Evolutionary conservation across 805 yeast species (phyloP).

Genomic region (Yarrowia osloensis): DNA sequence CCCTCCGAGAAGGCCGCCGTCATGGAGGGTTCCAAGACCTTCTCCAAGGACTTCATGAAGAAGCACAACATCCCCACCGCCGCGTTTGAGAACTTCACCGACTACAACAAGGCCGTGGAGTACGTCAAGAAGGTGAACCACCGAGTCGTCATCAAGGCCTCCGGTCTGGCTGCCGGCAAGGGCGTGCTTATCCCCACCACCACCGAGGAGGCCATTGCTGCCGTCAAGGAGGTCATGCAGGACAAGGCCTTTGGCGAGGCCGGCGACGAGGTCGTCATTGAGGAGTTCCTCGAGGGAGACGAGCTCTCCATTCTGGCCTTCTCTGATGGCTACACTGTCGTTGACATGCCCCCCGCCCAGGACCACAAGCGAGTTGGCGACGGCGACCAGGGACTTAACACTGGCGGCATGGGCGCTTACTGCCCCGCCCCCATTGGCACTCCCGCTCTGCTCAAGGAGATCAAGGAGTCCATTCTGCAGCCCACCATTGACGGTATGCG

Average conservation of each 20-base stretch:
- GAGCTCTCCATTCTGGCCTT: slow-evolving; percentile 91
- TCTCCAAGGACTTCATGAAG: slow-evolving; percentile 91
- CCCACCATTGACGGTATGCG: slow-evolving; percentile 98
- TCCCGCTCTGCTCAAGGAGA: slow-evolving; percentile 64
- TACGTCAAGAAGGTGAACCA: slow-evolving; percentile 67
- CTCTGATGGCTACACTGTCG: slow-evolving; percentile 88
- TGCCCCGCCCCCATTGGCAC: slow-evolving; percentile 98
- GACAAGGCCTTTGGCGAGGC: slow-evolving; percentile 87
- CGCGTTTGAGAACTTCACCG: slow-evolving; percentile 75
- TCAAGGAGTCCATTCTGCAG: slow-evolving; percentile 72
- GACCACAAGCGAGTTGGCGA: slow-evolving; percentile 96
- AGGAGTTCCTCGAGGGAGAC: slow-evolving; percentile 95
- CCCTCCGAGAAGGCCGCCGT: slow-evolving; percentile 88
- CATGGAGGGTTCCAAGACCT: slow-evolving; percentile 97
- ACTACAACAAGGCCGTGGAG: slow-evolving; percentile 70
- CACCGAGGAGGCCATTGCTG: slow-evolving; percentile 80
- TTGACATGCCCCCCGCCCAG: slow-evolving; percentile 94
- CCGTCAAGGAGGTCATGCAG: slow-evolving; percentile 86
- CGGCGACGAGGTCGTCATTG: slow-evolving; percentile 93
- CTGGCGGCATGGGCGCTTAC: slow-evolving; percentile 99
- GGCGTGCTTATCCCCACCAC: slow-evolving; percentile 92
- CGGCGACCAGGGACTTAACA: slow-evolving; percentile 90
- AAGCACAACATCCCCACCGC: slow-evolving; percentile 95
- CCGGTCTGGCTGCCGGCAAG: slow-evolving; percentile 98
- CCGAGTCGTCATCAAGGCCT: slow-evolving; percentile 90